phyloP scores from a whole-genome alignment of 2,329 filamentous ascomycete species.

The Cladosporium austrohemisphaericum region DNA sequence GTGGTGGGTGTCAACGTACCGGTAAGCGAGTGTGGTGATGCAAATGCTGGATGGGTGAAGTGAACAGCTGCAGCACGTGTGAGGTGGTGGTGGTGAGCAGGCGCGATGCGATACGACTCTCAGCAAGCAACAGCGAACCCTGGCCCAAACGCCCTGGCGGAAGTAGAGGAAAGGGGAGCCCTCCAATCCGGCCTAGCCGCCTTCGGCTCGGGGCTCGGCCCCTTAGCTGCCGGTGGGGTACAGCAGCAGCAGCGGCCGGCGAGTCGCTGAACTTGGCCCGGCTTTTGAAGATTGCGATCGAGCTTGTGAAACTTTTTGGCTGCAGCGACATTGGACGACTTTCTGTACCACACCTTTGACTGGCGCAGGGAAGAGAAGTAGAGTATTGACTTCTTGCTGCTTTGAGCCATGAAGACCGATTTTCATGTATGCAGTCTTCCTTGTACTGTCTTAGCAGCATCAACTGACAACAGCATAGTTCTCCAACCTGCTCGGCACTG shows the following conservation, averaged over 20 bases:
- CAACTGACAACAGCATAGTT: conserved; percentile 58
- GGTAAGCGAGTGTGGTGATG: conserved; percentile 11
- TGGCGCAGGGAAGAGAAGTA: conserved; percentile 7
- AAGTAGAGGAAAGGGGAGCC: conserved; percentile 11
- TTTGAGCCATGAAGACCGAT: conserved; percentile 87
- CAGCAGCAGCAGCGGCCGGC: conserved; percentile 2
- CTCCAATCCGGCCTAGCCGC: not conserved
- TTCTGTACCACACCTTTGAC: not conserved
- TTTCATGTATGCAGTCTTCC: conserved; percentile 67
- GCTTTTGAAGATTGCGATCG: conserved; percentile 11
- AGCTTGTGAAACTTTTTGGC: conserved; percentile 7
- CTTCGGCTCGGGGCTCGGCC: conserved; percentile 6
- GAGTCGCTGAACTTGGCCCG: not conserved
- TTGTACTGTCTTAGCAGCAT: not conserved
- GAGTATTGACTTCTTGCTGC: not conserved
- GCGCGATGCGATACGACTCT: conserved; percentile 13
- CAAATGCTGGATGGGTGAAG: not conserved
- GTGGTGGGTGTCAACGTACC: not conserved
- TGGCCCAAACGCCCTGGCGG: not conserved
- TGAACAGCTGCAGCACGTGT: conserved; percentile 5
- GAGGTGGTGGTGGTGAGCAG: not conserved
- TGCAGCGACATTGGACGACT: not conserved
- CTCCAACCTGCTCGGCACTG: conserved; percentile 95
- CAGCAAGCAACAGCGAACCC: conserved; percentile 4
- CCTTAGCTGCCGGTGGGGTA: conserved; percentile 10